A percentile compares a stretch with the other conserved stretches of the same genome.
Evolutionary conservation across 148 eudicot species (phyloP).

Genomic region (Pharnaceum exiguum): DNA sequence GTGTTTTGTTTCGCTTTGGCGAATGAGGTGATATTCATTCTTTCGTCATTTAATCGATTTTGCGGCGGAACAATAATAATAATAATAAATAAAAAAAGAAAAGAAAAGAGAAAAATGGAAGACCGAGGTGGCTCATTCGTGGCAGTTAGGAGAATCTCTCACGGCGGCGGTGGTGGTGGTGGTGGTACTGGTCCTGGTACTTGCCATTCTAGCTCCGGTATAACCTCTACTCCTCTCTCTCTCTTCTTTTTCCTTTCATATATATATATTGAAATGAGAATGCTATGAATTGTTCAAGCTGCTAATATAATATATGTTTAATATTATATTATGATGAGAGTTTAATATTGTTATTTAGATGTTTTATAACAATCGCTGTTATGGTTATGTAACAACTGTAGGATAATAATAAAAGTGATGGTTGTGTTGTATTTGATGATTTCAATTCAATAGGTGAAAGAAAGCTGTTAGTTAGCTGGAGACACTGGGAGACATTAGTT

Average conservation of each 20-base stretch:
- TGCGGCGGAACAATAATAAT: no score
- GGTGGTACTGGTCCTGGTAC: slow-evolving; percentile 59
- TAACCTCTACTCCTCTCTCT: slow-evolving; percentile 27
- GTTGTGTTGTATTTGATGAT: slow-evolving; percentile 20
- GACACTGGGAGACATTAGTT: slow-evolving; percentile 10
- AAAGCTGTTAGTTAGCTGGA: slow-evolving; percentile 35
- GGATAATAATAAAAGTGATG: no score
- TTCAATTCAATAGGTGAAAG: neutral
- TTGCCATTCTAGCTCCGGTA: slow-evolving; percentile 89
- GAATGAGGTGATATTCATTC: slow-evolving; percentile 6
- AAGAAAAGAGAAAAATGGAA: no score
- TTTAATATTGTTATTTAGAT: no score
- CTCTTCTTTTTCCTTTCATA: slow-evolving; percentile 2
- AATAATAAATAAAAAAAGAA: no score
- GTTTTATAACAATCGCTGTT: no score
- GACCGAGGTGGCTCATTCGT: slow-evolving; percentile 94
- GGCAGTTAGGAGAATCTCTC: slow-evolving; percentile 86
- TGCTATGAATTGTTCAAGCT: no score
- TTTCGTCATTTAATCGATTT: slow-evolving; percentile 1
- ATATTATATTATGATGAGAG: slow-evolving; percentile 34
- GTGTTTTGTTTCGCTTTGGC: neutral
- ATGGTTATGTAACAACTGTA: no score
- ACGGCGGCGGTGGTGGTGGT: slow-evolving; percentile 59
- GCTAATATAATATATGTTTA: slow-evolving; percentile 23
- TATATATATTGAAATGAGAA: slow-evolving; percentile 7